Base-by-base conservation (phyloP, 306 rosid species). In the Cucurbita argyrosperma region DNA sequence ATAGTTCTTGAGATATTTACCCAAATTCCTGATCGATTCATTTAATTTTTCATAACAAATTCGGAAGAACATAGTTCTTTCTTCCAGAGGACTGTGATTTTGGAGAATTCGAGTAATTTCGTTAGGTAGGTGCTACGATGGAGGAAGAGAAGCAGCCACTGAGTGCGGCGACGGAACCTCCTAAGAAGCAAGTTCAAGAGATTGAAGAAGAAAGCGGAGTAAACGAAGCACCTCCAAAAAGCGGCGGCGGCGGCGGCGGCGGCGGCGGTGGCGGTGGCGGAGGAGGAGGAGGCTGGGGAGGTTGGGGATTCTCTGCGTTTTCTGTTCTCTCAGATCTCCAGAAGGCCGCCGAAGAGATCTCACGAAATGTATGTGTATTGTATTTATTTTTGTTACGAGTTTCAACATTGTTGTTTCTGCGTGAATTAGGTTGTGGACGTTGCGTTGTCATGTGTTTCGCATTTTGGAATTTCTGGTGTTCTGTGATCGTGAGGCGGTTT, bases 291-390 rank as follows among this genome's bases (percentile, higher is more conserved):
- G 88, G 88, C 72, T 84, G 95, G 85, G 96, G 96, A 26, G 92
- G 92, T 30, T 92, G 98, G 96, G 96, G 90, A 4, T 86, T 92
- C 71, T 87, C 96, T 23, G 72, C 87, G n/a, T 77, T 87, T 66
- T 82, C 96, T 4, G 87, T 92, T 77, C 81, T 90, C 79, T 79
- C 88, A 5, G 96, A 92, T 88, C 96, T 92, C 77, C 98, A 90
- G 76, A 90, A 88, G 43, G 98, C 96, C 21, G 97, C 96, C 9
- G 95, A 92, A 74, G 98, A 92, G 86, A 90, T 92, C 84, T 90
- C 98, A 49, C 96, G 98, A 84, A 90, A 87, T 86, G 98, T 92
- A 80, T 75, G 88, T 72, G 23, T 73, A 56, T 55, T 74, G 15
- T 72, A 45, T 50, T 38, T 23, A 15, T 77, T 43, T 23, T 23